These are phyloP conservation scores for Alternaria viburni DNA, from an alignment of 2,329 filamentous ascomycete species.

Conservation along the genomic window DNA sequence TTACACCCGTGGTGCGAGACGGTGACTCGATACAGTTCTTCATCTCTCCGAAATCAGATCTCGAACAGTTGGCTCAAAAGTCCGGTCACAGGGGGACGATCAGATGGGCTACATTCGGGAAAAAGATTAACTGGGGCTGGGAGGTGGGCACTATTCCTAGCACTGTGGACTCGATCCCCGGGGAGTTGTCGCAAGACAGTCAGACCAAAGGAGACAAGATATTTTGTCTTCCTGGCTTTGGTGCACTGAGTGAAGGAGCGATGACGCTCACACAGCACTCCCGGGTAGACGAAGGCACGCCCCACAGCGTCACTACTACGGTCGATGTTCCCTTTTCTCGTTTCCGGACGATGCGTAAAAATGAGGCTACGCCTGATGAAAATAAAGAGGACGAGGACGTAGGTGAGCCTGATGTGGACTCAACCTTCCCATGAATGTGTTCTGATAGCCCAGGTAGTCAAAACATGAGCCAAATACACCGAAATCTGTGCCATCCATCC, in stretches of 20 bases:
- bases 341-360: conserved; percentile 23
- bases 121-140: conserved; percentile 21
- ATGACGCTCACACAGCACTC: conserved; percentile 30
- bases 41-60: conserved; percentile 21
- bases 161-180: conserved; percentile 49
- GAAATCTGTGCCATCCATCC: not conserved
- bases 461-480: not conserved
- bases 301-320: conserved; percentile 46
- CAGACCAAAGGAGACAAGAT: not conserved
- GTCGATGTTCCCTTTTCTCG: conserved; percentile 58
- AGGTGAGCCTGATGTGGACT: conserved; percentile 16
- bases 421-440: not conserved
- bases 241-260: conserved; percentile 67
- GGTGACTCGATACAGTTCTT: conserved; percentile 65
- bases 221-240: conserved; percentile 58
- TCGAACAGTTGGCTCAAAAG: not conserved
- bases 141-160: conserved; percentile 54
- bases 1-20: conserved; percentile 65
- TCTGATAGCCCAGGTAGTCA: conserved; percentile 15
- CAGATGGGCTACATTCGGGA: not conserved
- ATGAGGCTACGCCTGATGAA: not conserved
- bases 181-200: conserved; percentile 26
- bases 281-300: not conserved
- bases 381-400: conserved; percentile 3
- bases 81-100: not conserved